Base-by-base conservation (phyloP, 441 rosid genomes). In the Mallotus japonicus region DNA sequence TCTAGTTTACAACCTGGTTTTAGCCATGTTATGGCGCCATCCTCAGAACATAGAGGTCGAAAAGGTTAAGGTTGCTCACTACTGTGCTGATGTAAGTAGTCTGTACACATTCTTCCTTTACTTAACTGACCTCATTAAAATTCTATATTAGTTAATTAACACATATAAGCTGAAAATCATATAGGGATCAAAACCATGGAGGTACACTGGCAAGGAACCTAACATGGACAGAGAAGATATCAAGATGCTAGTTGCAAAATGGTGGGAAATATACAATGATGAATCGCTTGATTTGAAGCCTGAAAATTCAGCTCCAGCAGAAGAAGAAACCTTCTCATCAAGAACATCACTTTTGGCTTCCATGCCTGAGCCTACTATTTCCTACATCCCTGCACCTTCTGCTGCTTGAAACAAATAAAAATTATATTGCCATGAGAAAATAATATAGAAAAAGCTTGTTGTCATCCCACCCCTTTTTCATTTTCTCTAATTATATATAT, bases 1-100 rank as follows among this genome's bases (percentile, higher is more conserved):
- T 3, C 73, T 78, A 0, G 15, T 57, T 53, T 90, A 90, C 83
- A 92, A 92, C 75, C 83, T 92, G 20, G 94, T 92, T 4, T 49
- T 88, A 37, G 95, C 97, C 49, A 82, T 88, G 93, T 65, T 90
- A 22, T 92, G 95, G 95, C 89, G 90, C 49, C 95, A 88, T 67
- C 89, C 88, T 0, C 92, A 88, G 71, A 90, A 87, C 60, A 57
- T 92, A 2, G 82, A 88, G 53, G 80, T 87, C 11, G 87, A 83
- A 9, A 75, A 87, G 44, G 87, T 82, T 40, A 89, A 88, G 80
- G 97, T 86, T 42, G 92, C 83, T 70, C 96, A 92, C 73, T 90
- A 85, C 67, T 90, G 94, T 70, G 96, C 96, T 1, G 88, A 89
- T 9, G 92, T 86, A 65, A 65, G 83, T 72, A 74, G 15, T 28